phyloP scores from a whole-genome alignment of 2,329 filamentous ascomycete species.

The Fusarium nanum region DNA sequence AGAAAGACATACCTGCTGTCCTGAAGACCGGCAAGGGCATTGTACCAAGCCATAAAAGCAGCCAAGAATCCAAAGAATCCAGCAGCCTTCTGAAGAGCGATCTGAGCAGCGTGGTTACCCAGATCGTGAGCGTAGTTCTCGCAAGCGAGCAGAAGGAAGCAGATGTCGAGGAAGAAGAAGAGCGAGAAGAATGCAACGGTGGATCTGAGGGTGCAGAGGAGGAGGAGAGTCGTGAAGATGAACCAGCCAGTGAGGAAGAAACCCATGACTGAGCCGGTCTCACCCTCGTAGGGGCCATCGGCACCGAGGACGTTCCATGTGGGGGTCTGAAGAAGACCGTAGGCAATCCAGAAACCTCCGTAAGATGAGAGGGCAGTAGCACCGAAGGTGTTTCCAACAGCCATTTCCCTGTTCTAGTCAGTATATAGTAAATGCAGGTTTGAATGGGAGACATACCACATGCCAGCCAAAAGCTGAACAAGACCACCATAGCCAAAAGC shows the following conservation, averaged over 20 bases:
- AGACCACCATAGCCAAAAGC: constrained; percentile 80
- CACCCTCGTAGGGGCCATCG: constrained; percentile 59
- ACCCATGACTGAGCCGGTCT: constrained; percentile 69
- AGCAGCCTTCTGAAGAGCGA: constrained; percentile 73
- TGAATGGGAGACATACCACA: constrained; percentile 74
- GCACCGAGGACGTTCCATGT: constrained; percentile 68
- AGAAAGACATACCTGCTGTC: constrained; percentile 69
- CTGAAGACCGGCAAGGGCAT: constrained; percentile 83
- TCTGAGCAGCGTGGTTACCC: constrained; percentile 58
- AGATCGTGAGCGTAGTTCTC: constrained; percentile 69
- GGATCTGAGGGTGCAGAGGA: constrained; percentile 80
- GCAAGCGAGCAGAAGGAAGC: constrained; percentile 78
- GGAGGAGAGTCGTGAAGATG: constrained; percentile 82
- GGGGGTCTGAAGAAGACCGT: constrained; percentile 77
- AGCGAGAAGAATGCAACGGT: constrained; percentile 82
- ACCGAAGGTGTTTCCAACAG: constrained; percentile 87
- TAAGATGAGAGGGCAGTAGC: constrained; percentile 84
- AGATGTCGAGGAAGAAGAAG: constrained; percentile 80
- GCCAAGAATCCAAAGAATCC: constrained; percentile 84
- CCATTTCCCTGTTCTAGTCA: constrained; percentile 76
- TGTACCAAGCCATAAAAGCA: constrained; percentile 88
- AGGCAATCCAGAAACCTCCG: constrained; percentile 85
- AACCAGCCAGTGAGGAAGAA: constrained; percentile 85
- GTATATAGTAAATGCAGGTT: neutral
- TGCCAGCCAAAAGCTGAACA: constrained; percentile 83